Percentiles rank a stretch among this genome's conserved stretches.
Conservation (phyloP, 2,329 filamentous ascomycete species). For the Nectriaceae sp. region DNA sequence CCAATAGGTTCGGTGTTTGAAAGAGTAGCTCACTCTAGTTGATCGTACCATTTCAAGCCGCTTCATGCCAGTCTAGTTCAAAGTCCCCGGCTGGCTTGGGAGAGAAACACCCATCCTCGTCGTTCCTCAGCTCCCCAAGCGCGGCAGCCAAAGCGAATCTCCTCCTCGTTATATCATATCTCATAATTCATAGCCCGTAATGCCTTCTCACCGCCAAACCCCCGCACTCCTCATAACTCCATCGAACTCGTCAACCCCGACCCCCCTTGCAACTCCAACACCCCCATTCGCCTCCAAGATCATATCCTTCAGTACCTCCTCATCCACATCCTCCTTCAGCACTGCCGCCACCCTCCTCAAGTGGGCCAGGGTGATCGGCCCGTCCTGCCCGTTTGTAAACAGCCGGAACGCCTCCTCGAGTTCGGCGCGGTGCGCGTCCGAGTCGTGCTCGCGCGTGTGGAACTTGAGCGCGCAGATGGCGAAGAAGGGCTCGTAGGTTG, state of each 20-base stretch:
- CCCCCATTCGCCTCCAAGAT: constrained; percentile 90
- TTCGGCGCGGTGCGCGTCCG: constrained; percentile 62
- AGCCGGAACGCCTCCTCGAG: constrained; percentile 80
- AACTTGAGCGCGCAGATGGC: constrained; percentile 87
- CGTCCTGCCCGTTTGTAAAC: constrained; percentile 63
- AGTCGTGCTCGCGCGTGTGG: constrained; percentile 57
- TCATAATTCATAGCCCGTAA: neutral
- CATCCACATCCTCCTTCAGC: constrained; percentile 81
- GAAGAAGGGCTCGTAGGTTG: constrained; percentile 79
- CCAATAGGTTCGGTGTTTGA: too few species aligned
- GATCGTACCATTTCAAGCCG: too few species aligned
- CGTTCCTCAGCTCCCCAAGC: too few species aligned
- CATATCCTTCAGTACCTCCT: constrained; percentile 89
- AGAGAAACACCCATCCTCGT: too few species aligned
- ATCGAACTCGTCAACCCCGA: constrained; percentile 79
- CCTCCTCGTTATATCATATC: too few species aligned
- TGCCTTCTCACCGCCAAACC: constrained; percentile 67
- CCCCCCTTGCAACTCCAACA: constrained; percentile 68
- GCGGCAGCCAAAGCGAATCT: too few species aligned
- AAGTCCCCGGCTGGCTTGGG: too few species aligned
- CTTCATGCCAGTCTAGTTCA: too few species aligned
- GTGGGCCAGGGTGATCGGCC: constrained; percentile 77
- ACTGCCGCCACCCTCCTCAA: constrained; percentile 77
- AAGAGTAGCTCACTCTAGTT: too few species aligned
- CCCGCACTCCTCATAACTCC: constrained; percentile 83